Conservation (phyloP, 305 asterid genomes). For the Solanum chacoense region DNA sequence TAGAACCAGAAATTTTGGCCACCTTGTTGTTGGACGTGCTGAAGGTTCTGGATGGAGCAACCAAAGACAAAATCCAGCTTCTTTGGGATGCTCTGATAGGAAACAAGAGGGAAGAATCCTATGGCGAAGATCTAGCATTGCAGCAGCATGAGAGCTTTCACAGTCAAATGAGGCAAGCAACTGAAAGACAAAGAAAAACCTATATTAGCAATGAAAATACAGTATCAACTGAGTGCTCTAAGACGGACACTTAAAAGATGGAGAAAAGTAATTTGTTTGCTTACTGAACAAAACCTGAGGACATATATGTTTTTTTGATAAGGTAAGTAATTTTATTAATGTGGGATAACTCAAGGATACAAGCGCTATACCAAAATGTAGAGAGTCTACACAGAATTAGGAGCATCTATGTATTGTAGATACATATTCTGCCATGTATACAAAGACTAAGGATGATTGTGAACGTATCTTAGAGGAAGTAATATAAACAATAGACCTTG, state of each 20-base stretch:
- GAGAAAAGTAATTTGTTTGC: not conserved
- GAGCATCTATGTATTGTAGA: not conserved
- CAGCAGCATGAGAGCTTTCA: conserved; percentile 70
- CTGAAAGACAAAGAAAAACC: conserved; percentile 40
- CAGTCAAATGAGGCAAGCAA: conserved; percentile 71
- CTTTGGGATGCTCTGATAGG: conserved; percentile 76
- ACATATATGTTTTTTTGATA: not conserved
- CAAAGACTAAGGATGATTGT: not conserved
- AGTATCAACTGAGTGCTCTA: not conserved
- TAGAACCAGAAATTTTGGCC: not conserved
- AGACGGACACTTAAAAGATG: not conserved
- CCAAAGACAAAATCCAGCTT: conserved; percentile 97
- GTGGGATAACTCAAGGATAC: not conserved
- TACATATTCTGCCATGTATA: not conserved
- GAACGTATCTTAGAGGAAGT: not conserved
- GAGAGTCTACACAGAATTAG: not conserved
- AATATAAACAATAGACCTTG: not conserved
- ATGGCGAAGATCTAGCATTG: conserved; percentile 77
- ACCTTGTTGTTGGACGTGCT: conserved; percentile 75
- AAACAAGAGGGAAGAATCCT: conserved; percentile 91
- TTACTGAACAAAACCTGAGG: not conserved
- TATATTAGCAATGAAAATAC: conserved; percentile 4
- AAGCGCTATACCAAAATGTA: not conserved
- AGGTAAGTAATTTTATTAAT: not conserved
- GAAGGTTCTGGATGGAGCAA: conserved; percentile 93